A percentile compares a stretch with the other conserved stretches of the same genome.
These are phyloP conservation scores for Iberis pinnata DNA, from an alignment of 345 rosid genomes.

Conservation along the genomic window DNA sequence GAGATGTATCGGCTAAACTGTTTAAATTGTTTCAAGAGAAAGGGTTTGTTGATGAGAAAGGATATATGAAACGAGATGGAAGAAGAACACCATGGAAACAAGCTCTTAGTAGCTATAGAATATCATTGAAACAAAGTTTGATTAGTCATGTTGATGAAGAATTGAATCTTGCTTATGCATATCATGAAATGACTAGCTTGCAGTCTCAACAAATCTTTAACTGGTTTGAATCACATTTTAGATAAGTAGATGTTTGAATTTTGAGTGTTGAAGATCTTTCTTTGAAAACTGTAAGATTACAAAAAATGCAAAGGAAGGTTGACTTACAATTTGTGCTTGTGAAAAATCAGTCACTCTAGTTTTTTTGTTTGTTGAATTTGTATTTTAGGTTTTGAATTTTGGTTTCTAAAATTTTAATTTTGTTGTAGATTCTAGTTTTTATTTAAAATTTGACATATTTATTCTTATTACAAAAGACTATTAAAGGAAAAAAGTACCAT, in stretches of 20 bases:
- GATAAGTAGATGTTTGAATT: conserved; percentile 16
- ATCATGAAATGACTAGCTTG: conserved; percentile 91
- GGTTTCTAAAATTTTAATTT: too few relatives aligned
- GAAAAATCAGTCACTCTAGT: too few relatives aligned
- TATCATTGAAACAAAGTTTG: conserved; percentile 42
- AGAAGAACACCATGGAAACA: conserved; percentile 59
- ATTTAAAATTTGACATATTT: too few relatives aligned
- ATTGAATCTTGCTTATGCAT: conserved; percentile 83
- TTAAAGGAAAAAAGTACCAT: too few relatives aligned
- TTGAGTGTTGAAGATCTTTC: background rate
- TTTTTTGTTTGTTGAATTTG: too few relatives aligned
- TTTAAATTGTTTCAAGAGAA: conserved; percentile 46
- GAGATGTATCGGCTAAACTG: conserved; percentile 42
- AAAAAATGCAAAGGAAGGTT: background rate
- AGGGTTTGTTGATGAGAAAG: conserved; percentile 61
- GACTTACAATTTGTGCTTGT: too few relatives aligned
- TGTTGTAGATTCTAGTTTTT: too few relatives aligned
- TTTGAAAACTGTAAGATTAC: conserved; percentile 9
- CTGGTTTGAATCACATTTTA: conserved; percentile 87
- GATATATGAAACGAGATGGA: conserved; percentile 74
- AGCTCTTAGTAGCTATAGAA: conserved; percentile 35
- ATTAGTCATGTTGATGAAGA: conserved; percentile 76
- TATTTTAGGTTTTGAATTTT: too few relatives aligned
- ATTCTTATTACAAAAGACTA: too few relatives aligned
- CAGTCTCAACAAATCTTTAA: conserved; percentile 71